A percentile compares a stretch with the other conserved stretches of the same genome.
These are phyloP conservation scores for Botrytis aclada DNA, from an alignment of 2,329 filamentous ascomycete species.

Conservation along the genomic window DNA sequence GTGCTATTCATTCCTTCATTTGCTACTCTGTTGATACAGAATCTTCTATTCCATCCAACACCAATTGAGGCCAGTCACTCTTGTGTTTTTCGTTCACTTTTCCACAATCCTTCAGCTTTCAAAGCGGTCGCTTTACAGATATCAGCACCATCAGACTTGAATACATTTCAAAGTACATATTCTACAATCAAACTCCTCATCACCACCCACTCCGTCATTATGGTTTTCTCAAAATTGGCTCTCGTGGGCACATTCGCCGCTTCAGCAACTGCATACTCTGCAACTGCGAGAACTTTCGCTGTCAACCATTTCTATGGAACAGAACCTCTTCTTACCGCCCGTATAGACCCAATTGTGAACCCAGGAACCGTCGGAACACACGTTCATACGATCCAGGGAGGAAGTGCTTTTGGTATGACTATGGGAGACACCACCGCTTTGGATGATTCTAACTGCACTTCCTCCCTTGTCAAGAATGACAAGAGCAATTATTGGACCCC, in stretches of 20 bases:
- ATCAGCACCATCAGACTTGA: background rate
- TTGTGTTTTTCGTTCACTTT: slow-evolving; percentile 26
- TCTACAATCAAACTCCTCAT: background rate
- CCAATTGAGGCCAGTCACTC: slow-evolving; percentile 34
- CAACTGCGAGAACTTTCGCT: slow-evolving; percentile 53
- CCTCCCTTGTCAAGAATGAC: slow-evolving; percentile 75
- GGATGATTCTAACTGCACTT: slow-evolving; percentile 67
- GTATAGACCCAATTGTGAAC: slow-evolving; percentile 74
- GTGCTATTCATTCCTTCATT: slow-evolving; percentile 27
- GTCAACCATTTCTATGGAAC: slow-evolving; percentile 70
- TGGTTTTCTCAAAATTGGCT: slow-evolving; percentile 30
- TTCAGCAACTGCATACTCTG: slow-evolving; percentile 27
- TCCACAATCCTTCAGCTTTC: slow-evolving; percentile 26
- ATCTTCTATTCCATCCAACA: slow-evolving; percentile 2
- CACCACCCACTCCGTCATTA: slow-evolving; percentile 22
- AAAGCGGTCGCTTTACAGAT: slow-evolving; percentile 22
- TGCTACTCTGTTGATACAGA: slow-evolving; percentile 22
- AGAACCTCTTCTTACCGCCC: slow-evolving; percentile 57
- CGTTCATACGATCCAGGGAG: slow-evolving; percentile 73
- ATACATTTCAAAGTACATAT: slow-evolving; percentile 12
- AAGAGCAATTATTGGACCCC: slow-evolving; percentile 89
- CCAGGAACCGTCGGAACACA: slow-evolving; percentile 61
- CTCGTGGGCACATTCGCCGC: slow-evolving; percentile 28
- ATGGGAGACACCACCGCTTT: slow-evolving; percentile 58
- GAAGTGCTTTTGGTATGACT: slow-evolving; percentile 47